These are phyloP conservation scores for Podaxis sp. DNA, from an alignment of 768 basidiomycete genomes.

Conservation along the genomic window DNA sequence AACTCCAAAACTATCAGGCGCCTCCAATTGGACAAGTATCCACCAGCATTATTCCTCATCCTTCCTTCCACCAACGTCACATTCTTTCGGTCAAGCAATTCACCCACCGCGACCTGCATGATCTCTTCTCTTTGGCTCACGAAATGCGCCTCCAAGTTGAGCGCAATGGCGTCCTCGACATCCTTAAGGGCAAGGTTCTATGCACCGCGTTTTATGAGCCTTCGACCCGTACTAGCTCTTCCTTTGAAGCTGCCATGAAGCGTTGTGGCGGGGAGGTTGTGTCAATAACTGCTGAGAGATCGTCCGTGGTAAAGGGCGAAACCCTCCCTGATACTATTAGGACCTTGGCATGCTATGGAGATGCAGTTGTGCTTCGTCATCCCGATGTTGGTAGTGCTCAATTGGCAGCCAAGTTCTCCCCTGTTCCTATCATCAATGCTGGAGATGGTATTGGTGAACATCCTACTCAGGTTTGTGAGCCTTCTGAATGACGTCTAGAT, in stretches of 20 bases:
- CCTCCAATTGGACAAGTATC: conserved; percentile 38
- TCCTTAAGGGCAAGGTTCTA: conserved; percentile 88
- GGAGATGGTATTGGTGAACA: conserved; percentile 98
- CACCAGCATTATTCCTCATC: conserved; percentile 61
- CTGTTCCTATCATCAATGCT: conserved; percentile 94
- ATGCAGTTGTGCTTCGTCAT: conserved; percentile 93
- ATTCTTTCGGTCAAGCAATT: conserved; percentile 96
- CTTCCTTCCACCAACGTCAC: conserved; percentile 90
- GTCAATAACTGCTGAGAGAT: conserved; percentile 75
- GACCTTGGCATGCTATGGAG: conserved; percentile 92
- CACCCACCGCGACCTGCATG: conserved; percentile 83
- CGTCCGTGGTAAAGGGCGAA: conserved; percentile 94
- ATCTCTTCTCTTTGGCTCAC: conserved; percentile 90
- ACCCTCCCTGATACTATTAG: conserved; percentile 90
- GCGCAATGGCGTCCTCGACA: conserved; percentile 82
- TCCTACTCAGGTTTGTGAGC: conserved; percentile 77
- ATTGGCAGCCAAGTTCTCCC: conserved; percentile 92
- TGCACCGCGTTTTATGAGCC: conserved; percentile 96
- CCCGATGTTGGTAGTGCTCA: conserved; percentile 95
- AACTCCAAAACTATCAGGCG: conserved; percentile 28
- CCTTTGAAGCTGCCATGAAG: conserved; percentile 99
- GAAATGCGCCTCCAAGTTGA: conserved; percentile 98
- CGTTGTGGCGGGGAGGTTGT: conserved; percentile 95
- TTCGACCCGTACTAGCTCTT: conserved; percentile 91
- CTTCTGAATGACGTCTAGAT: not conserved